Evolutionary conservation across 345 rosid genomes (phyloP).

Genomic region (Theobroma cacao): DNA sequence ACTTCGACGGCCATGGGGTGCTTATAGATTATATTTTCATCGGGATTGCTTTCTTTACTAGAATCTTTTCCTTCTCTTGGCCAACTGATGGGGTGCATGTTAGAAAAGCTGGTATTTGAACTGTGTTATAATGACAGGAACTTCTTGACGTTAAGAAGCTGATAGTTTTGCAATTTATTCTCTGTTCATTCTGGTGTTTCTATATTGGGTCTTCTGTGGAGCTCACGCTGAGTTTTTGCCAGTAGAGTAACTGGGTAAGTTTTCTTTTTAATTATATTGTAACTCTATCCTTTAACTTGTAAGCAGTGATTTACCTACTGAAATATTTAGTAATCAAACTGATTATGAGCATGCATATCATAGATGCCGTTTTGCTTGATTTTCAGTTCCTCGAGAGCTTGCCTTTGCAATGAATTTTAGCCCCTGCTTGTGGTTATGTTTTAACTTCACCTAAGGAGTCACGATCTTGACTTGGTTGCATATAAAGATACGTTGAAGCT

Average conservation of each 20-base stretch:
- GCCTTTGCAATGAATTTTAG: neutral
- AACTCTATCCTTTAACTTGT: neutral
- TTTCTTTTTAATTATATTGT: neutral
- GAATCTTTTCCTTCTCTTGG: neutral
- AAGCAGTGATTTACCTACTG: neutral
- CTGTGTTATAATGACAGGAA: neutral
- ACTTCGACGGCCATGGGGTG: neutral
- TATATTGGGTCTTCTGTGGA: neutral
- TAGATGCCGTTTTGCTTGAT: neutral
- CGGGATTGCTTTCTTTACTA: neutral
- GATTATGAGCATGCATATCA: neutral
- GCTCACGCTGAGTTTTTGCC: neutral
- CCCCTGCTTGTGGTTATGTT: neutral
- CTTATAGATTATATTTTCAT: neutral
- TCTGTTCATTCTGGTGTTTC: neutral
- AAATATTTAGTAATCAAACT: neutral
- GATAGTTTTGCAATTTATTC: neutral
- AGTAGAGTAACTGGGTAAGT: neutral
- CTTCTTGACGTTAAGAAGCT: neutral
- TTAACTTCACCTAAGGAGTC: neutral
- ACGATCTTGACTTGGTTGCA: neutral
- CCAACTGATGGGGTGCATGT: neutral
- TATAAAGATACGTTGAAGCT: neutral
- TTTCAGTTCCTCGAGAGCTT: neutral
- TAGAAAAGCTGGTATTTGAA: neutral